Evolutionary conservation across 768 basidiomycete species (phyloP).

Genomic region (Suillus tomentosus): DNA sequence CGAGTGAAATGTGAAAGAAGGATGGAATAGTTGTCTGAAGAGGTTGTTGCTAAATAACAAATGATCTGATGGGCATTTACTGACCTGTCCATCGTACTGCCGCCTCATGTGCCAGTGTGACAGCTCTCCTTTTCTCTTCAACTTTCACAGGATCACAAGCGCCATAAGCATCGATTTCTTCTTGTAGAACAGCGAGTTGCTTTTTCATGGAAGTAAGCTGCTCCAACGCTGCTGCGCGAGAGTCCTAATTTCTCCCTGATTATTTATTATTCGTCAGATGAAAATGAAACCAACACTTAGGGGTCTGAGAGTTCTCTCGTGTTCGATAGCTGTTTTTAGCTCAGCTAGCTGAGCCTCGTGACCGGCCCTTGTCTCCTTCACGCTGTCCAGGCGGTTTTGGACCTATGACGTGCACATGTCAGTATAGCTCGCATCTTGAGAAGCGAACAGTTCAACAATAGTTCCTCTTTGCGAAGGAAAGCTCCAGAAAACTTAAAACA

Average conservation of each 20-base stretch:
- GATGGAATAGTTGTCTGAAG: conserved; percentile 68
- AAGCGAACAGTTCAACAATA: conserved; percentile 45
- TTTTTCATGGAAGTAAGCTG: conserved; percentile 50
- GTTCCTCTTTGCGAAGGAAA: conserved; percentile 89
- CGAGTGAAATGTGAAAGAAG: conserved; percentile 67
- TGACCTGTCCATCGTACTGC: conserved; percentile 87
- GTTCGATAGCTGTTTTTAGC: conserved; percentile 45
- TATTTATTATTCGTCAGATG: conserved; percentile 7
- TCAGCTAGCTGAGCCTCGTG: conserved; percentile 53
- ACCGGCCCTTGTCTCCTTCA: conserved; percentile 46
- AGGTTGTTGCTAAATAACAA: background rate
- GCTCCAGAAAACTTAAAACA: conserved; percentile 82
- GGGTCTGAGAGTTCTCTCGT: conserved; percentile 54
- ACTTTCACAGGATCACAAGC: conserved; percentile 83
- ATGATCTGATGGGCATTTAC: conserved; percentile 21
- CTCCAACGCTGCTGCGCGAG: conserved; percentile 54
- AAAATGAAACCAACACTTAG: conserved; percentile 49
- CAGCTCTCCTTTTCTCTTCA: conserved; percentile 73
- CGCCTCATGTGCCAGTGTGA: conserved; percentile 80
- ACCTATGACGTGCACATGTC: conserved; percentile 39
- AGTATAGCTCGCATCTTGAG: conserved; percentile 1
- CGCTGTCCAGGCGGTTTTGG: conserved; percentile 54
- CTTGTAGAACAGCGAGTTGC: conserved; percentile 52
- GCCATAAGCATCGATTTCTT: conserved; percentile 76
- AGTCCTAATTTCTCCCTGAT: conserved; percentile 43